Evolutionary conservation across 441 rosid genomes (phyloP).

Genomic region (Croton laevigatus): DNA sequence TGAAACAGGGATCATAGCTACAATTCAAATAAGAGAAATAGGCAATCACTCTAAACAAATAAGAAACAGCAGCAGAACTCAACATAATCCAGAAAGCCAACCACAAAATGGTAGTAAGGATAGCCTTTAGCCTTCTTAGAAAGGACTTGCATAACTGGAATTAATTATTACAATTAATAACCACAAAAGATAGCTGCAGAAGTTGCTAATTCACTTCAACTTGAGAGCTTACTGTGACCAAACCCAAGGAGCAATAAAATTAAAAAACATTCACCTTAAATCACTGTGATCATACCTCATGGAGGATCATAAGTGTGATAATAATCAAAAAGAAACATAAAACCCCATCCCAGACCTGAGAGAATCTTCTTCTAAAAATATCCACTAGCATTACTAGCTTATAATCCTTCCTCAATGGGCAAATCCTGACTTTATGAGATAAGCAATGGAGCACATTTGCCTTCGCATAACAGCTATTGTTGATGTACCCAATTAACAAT

Average conservation of each 20-base stretch:
- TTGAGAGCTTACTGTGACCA: not conserved
- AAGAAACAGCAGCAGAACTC: not conserved
- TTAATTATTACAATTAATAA: not conserved
- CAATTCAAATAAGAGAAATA: slow-evolving; percentile 2
- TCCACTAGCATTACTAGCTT: not conserved
- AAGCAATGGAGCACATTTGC: not conserved
- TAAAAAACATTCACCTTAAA: not conserved
- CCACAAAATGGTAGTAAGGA: not conserved
- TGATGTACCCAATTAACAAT: not conserved
- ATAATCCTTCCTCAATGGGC: not conserved
- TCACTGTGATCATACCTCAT: not conserved
- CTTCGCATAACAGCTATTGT: not conserved
- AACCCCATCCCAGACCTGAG: too few relatives aligned
- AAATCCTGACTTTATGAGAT: not conserved
- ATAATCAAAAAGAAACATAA: not conserved
- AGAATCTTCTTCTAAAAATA: too few relatives aligned
- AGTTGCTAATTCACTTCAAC: not conserved
- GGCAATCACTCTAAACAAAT: not conserved
- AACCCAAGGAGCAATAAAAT: not conserved
- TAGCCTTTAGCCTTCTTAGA: not conserved
- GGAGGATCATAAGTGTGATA: not conserved
- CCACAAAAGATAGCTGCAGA: not conserved
- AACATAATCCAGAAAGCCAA: not conserved
- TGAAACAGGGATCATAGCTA: not conserved
- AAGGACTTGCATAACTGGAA: not conserved